A percentile compares a stretch with the other conserved stretches of the same genome.
These are phyloP conservation scores for Fusarium penzigii DNA, from an alignment of 2,329 filamentous ascomycete species.

Conservation along the genomic window DNA sequence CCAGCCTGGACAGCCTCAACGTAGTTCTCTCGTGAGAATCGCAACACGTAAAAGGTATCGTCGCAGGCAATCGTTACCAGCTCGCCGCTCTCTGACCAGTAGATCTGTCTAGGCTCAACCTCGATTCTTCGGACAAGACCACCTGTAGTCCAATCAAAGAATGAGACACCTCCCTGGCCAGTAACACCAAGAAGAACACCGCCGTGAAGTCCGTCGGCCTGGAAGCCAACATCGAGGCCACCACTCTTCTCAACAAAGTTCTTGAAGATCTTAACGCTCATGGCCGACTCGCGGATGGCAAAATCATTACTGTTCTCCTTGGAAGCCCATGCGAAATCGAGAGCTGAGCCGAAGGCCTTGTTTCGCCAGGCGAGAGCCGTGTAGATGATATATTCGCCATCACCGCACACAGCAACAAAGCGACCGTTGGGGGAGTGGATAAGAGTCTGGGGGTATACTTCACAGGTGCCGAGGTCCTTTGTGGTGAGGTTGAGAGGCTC, in stretches of 20 bases:
- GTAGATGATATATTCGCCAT: slow-evolving; percentile 99
- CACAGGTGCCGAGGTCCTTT: slow-evolving; percentile 94
- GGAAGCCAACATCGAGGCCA: slow-evolving; percentile 91
- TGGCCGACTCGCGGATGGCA: slow-evolving; percentile 90
- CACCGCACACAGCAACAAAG: slow-evolving; percentile 79
- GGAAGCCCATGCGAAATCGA: slow-evolving; percentile 96
- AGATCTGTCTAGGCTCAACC: slow-evolving; percentile 71
- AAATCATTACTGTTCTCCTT: slow-evolving; percentile 99
- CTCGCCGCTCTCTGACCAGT: slow-evolving; percentile 97
- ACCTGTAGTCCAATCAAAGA: slow-evolving; percentile 95
- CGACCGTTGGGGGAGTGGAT: slow-evolving; percentile 95
- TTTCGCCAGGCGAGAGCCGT: slow-evolving; percentile 95
- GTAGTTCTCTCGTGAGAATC: slow-evolving; percentile 89
- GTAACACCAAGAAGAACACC: slow-evolving; percentile 92
- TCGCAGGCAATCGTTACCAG: slow-evolving; percentile 91
- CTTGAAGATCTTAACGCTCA: slow-evolving; percentile 95
- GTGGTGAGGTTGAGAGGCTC: slow-evolving; percentile 82
- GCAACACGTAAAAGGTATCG: slow-evolving; percentile 90
- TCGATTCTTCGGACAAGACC: slow-evolving; percentile 91
- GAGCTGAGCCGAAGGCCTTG: slow-evolving; percentile 91
- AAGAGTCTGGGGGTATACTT: slow-evolving; percentile 94
- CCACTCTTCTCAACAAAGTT: slow-evolving; percentile 93
- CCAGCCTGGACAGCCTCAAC: slow-evolving; percentile 79
- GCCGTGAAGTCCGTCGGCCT: slow-evolving; percentile 86
- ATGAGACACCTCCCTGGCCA: slow-evolving; percentile 89